phyloP scores from a whole-genome alignment of 345 rosid genomes.

The Gossypium mustelinum region DNA sequence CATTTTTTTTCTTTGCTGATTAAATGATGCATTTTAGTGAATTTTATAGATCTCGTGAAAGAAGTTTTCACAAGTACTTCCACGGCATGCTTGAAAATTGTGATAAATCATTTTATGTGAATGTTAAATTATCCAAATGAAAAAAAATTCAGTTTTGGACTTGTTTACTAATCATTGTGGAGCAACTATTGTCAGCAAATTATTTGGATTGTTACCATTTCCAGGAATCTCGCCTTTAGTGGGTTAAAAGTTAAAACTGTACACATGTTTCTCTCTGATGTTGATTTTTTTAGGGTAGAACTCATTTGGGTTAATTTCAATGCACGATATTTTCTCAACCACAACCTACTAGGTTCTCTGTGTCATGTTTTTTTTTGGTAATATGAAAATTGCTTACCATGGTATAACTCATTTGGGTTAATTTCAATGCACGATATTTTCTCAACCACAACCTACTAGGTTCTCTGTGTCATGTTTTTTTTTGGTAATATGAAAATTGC shows the following conservation, averaged over 20 bases:
- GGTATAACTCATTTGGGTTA: not conserved
- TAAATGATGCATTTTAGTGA: not conserved
- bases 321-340: not conserved
- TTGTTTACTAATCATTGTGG: not conserved
- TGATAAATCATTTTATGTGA: not conserved
- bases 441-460: no score
- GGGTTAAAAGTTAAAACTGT: not conserved
- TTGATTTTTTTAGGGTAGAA: not conserved
- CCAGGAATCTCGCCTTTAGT: not conserved
- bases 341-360: not conserved
- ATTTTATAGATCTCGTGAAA: not conserved
- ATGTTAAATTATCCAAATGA: not conserved
- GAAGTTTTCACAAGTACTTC: not conserved
- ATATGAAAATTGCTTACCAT: not conserved
- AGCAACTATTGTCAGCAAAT: not conserved
- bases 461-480: not conserved
- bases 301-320: not conserved
- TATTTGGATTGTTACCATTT: not conserved
- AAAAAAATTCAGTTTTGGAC: not conserved
- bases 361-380: not conserved
- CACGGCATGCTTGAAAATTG: not conserved
- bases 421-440: no score
- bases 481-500: not conserved
- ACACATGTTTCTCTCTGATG: not conserved
- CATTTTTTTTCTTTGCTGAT: not conserved